Evolutionary conservation across 192 early-diverging fungal species (phyloP), one percentile per base, ranked within the genome.

Genomic region (Allomyces macrogynus): DNA sequence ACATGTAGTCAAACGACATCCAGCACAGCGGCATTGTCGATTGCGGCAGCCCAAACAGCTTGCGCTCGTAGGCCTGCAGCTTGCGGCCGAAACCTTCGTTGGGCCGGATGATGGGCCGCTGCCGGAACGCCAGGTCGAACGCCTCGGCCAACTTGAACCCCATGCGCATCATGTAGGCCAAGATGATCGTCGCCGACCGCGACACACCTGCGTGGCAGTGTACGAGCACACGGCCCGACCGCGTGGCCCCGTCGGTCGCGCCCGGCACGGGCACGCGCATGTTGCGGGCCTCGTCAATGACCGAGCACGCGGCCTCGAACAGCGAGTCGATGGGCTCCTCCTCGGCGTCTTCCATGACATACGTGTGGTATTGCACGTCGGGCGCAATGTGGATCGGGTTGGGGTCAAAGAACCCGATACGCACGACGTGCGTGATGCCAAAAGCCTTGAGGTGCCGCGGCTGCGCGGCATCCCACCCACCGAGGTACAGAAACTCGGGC

Each of bases 201-300:
- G 92, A 90, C 23, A 95, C 84, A 26, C 92, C 92, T 67, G 87
- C 77, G 69, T 91, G 87, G 77, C 92, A 95, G 67, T 89, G 85
- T 10, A 95, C 86, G 18, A 95, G 75, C 11, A 95, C 79, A 1
- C 54, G 63, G 32, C 80, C 73, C 57, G 76, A 65, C 54, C 80
- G 32, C 60, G 16, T 25, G 43, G 18, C 44, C 20, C 16, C 18
- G 64, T 10, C 61, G 43, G 10, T n/a, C 61, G 18, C 23, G n/a
- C 23, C 11, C 65, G 22, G 65, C 22, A 24, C 9, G 18, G 43
- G 23, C 10, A 62, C 54, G 10, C 60, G 24, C 54, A 57, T 14
- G 12, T 57, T 57, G 25, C 81, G 71, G 11, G 83, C 81, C 43
- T 67, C 70, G 67, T 88, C 80, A 67, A 93, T 91, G 66, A 78